Base-by-base conservation (phyloP, 1,139 yeast species). In the Protomyces gravidus region DNA sequence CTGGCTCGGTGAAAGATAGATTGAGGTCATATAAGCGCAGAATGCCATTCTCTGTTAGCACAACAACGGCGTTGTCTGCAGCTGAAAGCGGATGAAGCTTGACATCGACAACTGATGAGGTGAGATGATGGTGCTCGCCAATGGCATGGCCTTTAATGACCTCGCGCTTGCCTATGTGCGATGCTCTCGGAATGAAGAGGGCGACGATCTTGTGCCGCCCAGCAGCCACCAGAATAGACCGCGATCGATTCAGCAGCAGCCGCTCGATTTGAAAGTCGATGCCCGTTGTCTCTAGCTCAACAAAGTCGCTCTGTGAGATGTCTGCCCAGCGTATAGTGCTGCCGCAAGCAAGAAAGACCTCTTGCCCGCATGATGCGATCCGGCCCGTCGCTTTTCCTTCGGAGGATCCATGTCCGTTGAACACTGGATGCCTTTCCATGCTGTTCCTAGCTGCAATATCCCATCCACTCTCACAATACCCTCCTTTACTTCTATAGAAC, bases 261-360 rank as follows among this genome's bases (percentile, higher is more conserved):
- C 32, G 15, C 4, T 5, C 9, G 48, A 55, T 49, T 7, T 19
- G 19, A 26, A 55, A 50, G 13, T 49, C 49, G 13, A 49, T 40
- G 15, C 17, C 50, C n/a, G 32, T 21, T 5, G 48, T 40, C n/a
- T 40, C 48, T 6, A 50, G 36, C 30, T 50, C 53, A 30, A 49
- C 36, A 33, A 39, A 40, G 21, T 48, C 42, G 5, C 46, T 36
- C 6, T 28, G 28, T 11, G 52, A 25, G 9, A 53, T 26, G 47
- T 62, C 63, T 17, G 55, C 32, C 30, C 55, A 56, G 25, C 63
- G 58, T 25, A 62, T 52, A 7, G 21, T 48, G 17, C 32, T n/a
- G n/a, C 53, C 55, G 32, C 51, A 26, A 17, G 63, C 63, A 13
- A 62, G 47, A 21, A 61, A 62, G 32, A 62, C 28, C 30, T 60